Evolutionary conservation across 2,329 filamentous ascomycete species (phyloP), one percentile per base, ranked within the genome.

Genomic region (Lasiodiplodia hormozganensis): DNA sequence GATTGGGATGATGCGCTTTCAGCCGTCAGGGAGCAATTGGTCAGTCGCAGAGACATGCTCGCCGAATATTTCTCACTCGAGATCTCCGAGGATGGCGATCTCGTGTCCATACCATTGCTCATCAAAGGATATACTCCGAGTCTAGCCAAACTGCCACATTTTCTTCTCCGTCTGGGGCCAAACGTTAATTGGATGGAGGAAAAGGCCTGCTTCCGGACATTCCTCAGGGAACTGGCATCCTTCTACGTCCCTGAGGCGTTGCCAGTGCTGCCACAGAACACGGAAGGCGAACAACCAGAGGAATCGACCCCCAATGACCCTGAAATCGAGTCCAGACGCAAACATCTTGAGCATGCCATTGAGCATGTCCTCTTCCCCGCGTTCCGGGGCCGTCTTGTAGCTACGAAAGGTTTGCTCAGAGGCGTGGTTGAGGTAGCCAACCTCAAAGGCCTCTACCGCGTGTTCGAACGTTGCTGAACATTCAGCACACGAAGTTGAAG

Each of bases 191-290:
- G 96, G 96, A 85, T 82, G 0, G 88, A 91, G 8, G 96, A 99
- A 79, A 92, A 93, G 75, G 84, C 84, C 23, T 99, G 96, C 75
- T 98, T 99, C 73, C 88, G 91, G 11, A 89, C 89, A 0, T 94
- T 99, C 70, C 77, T 98, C n/a, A 85, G 86, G 28, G 95, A 99
- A 80, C 82, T 99, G 14, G 95, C 96, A 0, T 88, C 88, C 0
- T 97, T 97, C 75, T 97, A 98, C 77, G 92, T 93, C 0, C 96
- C 96, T 0, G 96, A 98, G 77, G 87, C 91, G 75, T 78, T 98
- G 28, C 93, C 94, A 0, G 78, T 86, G 1, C 74, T 78, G 52
- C 64, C 43, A 47, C 31, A 72, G 68, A 83, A 84, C 40, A 62
- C 65, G 10, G 53, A 60, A 25, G 72, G 66, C 2, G 74, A 74